Base-by-base conservation (phyloP, 768 basidiomycete species). In the Terana coerulea region DNA sequence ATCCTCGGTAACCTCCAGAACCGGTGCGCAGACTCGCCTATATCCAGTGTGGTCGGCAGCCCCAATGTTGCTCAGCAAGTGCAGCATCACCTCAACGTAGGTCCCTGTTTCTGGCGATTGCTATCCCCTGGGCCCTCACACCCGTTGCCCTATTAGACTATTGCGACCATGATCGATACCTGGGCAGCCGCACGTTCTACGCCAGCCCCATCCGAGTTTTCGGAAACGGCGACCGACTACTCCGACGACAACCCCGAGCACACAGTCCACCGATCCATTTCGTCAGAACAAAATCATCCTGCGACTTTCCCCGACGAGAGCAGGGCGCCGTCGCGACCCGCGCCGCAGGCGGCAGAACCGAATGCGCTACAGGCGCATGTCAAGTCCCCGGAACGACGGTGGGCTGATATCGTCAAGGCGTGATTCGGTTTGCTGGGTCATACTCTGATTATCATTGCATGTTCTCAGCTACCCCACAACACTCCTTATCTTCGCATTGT, bases 241-340 rank as follows among this genome's bases (percentile, higher is more conserved):
- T 53, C 52, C 2, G 52, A 53, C 52, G 31, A 53, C 52, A 53
- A 53, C 46, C 52, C 52, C 28, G 52, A 53, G 41, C 41, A 43
- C 34, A 51, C 50, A 12, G 22, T 51, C n/a, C 52, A 48, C 36
- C 24, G 46, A 21, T 50, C 49, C n/a, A n/a, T n/a, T n/a, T n/a
- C n/a, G n/a, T n/a, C n/a, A n/a, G n/a, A n/a, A n/a, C n/a, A n/a
- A n/a, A n/a, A n/a, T n/a, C n/a, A n/a, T n/a, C n/a, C n/a, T n/a
- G n/a, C n/a, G n/a, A n/a, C n/a, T n/a, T n/a, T n/a, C n/a, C n/a
- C n/a, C n/a, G n/a, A n/a, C n/a, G n/a, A n/a, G n/a, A n/a, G n/a
- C n/a, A n/a, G n/a, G n/a, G n/a, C n/a, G n/a, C n/a, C n/a, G n/a
- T n/a, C n/a, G n/a, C n/a, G n/a, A n/a, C n/a, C n/a, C n/a, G n/a